These are phyloP conservation scores for Dendrostoma leiphaemia DNA, from an alignment of 2,329 filamentous ascomycete species.

Conservation along the genomic window DNA sequence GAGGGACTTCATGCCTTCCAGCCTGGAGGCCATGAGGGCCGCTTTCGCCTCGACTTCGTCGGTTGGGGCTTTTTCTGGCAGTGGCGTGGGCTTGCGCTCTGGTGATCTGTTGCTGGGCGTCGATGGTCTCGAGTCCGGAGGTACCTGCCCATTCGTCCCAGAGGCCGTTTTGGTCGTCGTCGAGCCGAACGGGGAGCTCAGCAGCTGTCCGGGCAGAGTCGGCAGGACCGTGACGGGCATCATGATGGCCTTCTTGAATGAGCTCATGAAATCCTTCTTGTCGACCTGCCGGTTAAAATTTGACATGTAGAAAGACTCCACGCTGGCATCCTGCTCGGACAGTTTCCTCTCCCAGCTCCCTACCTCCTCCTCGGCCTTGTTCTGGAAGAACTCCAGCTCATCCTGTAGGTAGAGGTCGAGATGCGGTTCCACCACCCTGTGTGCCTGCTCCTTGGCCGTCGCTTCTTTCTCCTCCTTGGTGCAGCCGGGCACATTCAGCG, in stretches of 20 bases:
- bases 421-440: constrained; percentile 82
- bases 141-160: constrained; percentile 27
- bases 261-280: constrained; percentile 93
- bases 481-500: constrained; percentile 65
- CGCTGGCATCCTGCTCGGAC: constrained; percentile 83
- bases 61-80: constrained; percentile 70
- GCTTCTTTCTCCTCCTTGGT: constrained; percentile 60
- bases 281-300: constrained; percentile 92
- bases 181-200: constrained; percentile 56
- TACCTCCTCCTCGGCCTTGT: constrained; percentile 74
- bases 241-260: constrained; percentile 99
- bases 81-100: constrained; percentile 39
- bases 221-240: constrained; percentile 93
- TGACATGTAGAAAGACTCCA: constrained; percentile 93
- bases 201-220: constrained; percentile 60
- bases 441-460: constrained; percentile 65
- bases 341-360: constrained; percentile 87
- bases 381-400: constrained; percentile 82
- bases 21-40: constrained; percentile 91
- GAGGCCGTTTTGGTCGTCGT: constrained; percentile 34
- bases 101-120: constrained; percentile 40
- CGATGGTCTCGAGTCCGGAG: constrained; percentile 37
- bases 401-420: constrained; percentile 92
- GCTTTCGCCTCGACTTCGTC: constrained; percentile 94
- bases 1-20: constrained; percentile 91